Conservation (phyloP, 2,329 filamentous ascomycete species). For the Dothidotthia symphoricarpi region DNA sequence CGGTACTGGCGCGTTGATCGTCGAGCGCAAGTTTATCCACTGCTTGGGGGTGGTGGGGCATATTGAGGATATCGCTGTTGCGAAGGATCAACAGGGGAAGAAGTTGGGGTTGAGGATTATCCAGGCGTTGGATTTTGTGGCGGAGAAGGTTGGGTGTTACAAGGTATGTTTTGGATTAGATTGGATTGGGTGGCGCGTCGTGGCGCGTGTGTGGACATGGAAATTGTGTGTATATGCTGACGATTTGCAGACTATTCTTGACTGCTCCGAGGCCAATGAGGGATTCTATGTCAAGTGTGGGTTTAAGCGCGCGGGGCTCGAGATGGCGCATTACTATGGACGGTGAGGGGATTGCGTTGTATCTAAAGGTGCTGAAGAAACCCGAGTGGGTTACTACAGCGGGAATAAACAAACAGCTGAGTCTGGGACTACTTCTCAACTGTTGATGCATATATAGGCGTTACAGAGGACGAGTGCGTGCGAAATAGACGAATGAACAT, state of each 20-base stretch:
- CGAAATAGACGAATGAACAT: too few species aligned
- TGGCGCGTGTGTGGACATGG: neutral
- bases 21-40: conserved; percentile 93
- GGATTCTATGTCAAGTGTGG: conserved; percentile 99
- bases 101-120: conserved; percentile 91
- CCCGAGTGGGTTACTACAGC: too few species aligned
- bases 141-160: conserved; percentile 87
- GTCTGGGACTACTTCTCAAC: too few species aligned
- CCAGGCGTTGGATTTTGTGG: conserved; percentile 86
- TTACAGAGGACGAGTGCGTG: too few species aligned
- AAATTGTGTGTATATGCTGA: neutral
- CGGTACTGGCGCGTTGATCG: conserved; percentile 85
- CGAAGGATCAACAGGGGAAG: conserved; percentile 95
- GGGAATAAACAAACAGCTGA: too few species aligned
- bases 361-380: too few species aligned
- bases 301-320: conserved; percentile 83
- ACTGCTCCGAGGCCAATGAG: conserved; percentile 94
- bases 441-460: too few species aligned
- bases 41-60: conserved; percentile 82
- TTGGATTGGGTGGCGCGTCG: neutral
- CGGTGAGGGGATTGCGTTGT: conserved; percentile 10
- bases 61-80: conserved; percentile 96
- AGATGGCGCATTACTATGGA: conserved; percentile 93
- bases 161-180: conserved; percentile 54
- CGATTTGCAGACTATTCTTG: conserved; percentile 73